Base-by-base conservation (phyloP, 2,329 filamentous ascomycete genomes). In the Thermothelomyces thermophilus region DNA sequence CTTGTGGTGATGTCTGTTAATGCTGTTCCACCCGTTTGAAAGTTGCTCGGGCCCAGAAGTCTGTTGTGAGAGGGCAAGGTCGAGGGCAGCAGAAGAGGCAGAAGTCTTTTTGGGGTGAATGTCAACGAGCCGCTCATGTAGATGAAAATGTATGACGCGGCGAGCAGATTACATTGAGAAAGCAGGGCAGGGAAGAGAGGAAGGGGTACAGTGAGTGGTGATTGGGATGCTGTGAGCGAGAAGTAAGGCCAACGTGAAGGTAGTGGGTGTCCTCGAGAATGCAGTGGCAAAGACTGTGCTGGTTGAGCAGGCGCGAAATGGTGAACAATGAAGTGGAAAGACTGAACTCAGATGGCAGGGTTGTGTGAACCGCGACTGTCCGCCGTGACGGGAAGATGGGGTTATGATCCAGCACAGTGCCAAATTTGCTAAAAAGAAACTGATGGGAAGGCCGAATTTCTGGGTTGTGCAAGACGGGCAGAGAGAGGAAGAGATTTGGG, bases 81-180 rank as follows among this genome's bases (percentile, higher is more conserved):
- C 88, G 63, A 90, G 76, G 46, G 88, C 84, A 64, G 86, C 83
- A 59, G 87, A 90, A 46, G 87, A 90, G 48, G 87, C 82, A 65
- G 87, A 90, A 54, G 91, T 74, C 82, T 93, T 74, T 82, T 93
- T 16, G 36, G 43, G 31, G 30, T 55, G 54, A 54, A 54, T 31
- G 50, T 57, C 46, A 56, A 48, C 43, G 36, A 11, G 31, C 36
- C 22, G 26, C 37, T 36, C 19, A 4, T 9, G 41, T 22, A 44
- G 20, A n/a, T 11, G n/a, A 26, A 37, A 34, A 40, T 34, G 30
- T 31, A 24, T 19, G 33, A 22, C 8, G 40, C 14, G 46, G 22
- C 26, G 30, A 11, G 36, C 5, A 24, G 35, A 16, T 33, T 36
- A 36, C 19, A n/a, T 28, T 26, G 35, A 44, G 36, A 43, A 35